Percentiles rank a stretch among this genome's conserved stretches.
Conservation (phyloP, 2,329 filamentous ascomycete genomes). For the Trichoderma atrobrunneum region DNA sequence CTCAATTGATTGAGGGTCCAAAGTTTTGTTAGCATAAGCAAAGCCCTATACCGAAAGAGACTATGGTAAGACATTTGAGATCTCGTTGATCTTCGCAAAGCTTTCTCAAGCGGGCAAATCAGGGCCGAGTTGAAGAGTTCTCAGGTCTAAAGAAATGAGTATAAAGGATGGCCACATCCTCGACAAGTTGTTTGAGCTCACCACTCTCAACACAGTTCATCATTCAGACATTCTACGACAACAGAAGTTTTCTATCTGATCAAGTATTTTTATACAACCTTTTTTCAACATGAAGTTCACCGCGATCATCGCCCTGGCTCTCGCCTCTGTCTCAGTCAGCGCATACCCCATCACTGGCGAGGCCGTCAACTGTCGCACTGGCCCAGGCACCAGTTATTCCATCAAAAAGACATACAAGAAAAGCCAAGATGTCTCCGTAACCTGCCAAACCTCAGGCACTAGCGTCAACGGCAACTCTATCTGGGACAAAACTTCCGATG, state of each 20-base stretch:
- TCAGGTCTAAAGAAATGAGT: neutral
- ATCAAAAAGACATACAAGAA: slow-evolving; percentile 20
- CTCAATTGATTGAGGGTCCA: too few species aligned
- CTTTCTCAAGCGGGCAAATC: neutral
- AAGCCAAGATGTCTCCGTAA: slow-evolving; percentile 18
- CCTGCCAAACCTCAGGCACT: slow-evolving; percentile 21
- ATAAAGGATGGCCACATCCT: neutral
- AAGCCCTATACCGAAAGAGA: neutral
- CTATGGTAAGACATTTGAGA: neutral
- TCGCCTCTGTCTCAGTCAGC: slow-evolving; percentile 1
- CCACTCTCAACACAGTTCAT: neutral
- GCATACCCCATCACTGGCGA: slow-evolving; percentile 19
- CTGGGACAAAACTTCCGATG: slow-evolving; percentile 21
- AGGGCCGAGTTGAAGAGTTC: neutral
- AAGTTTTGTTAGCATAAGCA: neutral
- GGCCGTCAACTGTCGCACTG: slow-evolving; percentile 21
- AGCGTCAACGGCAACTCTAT: slow-evolving; percentile 18
- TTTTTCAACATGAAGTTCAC: slow-evolving; percentile 4
- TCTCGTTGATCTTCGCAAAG: neutral
- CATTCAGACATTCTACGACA: neutral
- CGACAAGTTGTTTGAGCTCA: neutral
- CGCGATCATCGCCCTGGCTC: neutral
- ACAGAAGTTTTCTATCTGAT: neutral
- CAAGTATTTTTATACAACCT: neutral
- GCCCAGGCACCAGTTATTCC: slow-evolving; percentile 15